Evolutionary conservation across 2,329 filamentous ascomycete genomes (phyloP).

Genomic region (Macrophomina pseudophaseolina): DNA sequence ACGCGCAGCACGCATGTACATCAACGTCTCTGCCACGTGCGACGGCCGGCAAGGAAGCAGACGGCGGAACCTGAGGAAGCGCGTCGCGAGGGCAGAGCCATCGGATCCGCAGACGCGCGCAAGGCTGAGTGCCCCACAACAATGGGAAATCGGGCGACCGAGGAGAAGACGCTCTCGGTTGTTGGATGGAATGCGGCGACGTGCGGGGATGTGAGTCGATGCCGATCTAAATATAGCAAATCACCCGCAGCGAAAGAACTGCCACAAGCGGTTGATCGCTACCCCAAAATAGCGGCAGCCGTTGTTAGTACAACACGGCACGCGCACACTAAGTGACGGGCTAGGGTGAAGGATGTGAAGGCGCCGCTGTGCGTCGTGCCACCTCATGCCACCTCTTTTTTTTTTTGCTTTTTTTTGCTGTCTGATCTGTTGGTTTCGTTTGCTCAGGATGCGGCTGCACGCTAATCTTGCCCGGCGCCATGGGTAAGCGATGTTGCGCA

Average conservation of each 20-base stretch:
- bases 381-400: not conserved
- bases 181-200: not conserved
- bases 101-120: not conserved
- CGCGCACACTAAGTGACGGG: not conserved
- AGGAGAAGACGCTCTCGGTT: not conserved
- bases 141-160: not conserved
- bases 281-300: not conserved
- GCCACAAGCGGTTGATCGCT: not conserved
- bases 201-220: not conserved
- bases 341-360: not conserved
- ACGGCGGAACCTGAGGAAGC: not conserved
- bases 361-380: not conserved
- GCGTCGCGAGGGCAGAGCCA: not conserved
- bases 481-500: not conserved
- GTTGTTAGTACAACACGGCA: too few species aligned
- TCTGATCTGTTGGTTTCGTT: too few species aligned
- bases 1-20: too few species aligned
- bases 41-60: not conserved
- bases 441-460: too few species aligned
- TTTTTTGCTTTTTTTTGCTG: too few species aligned
- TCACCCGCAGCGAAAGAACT: not conserved
- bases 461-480: too few species aligned
- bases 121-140: not conserved
- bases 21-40: not conserved
- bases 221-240: not conserved